Base-by-base conservation (phyloP, 257 asterid genomes). In the Solanum tacnaense region DNA sequence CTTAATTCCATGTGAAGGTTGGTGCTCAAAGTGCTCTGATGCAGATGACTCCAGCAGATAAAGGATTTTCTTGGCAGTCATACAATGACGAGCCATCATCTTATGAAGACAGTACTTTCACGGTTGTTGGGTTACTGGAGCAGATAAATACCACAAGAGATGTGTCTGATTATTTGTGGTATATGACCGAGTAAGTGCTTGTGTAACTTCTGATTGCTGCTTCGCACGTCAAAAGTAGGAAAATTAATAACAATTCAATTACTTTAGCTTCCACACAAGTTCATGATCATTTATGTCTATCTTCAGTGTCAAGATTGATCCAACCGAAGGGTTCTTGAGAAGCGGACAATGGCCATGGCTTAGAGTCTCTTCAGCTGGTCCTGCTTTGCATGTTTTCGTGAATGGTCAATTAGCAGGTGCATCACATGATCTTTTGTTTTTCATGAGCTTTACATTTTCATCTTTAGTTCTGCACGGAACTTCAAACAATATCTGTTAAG, bases 81-180 rank as follows among this genome's bases (percentile, higher is more conserved):
- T 96, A 94, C 93, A 94, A 94, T 68, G 99, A 95, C 88, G 99
- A 97, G 90, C 87, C 98, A 15, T 91, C 94, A 23, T 92, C 92
- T 5, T 90, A 88, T 31, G 92, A 91, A 67, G 98, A 92, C 46
- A 89, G 93, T 85, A 88, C 94, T 9, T 95, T 95, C 88, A 88
- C 95, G 21, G 91, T 89, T 85, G 92, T 92, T 82, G 99, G 99
- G 81, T 91, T 97, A 89, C 89, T 96, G 87, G 99, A 97, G 94
- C 99, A 97, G 97, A 90, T 97, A 68, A 97, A 97, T 90, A 95
- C 95, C 71, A 97, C 99, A 46, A 93, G 98, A 91, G 99, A 97
- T 85, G 90, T 86, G 84, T 93, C 99, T 3, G 99, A 97, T 91
- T 97, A 97, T 91, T 89, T 97, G 90, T 96, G 99, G 99, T 97